Base-by-base conservation (phyloP, 108 stramenopile genomes). In the Mediolabrus comicus region DNA sequence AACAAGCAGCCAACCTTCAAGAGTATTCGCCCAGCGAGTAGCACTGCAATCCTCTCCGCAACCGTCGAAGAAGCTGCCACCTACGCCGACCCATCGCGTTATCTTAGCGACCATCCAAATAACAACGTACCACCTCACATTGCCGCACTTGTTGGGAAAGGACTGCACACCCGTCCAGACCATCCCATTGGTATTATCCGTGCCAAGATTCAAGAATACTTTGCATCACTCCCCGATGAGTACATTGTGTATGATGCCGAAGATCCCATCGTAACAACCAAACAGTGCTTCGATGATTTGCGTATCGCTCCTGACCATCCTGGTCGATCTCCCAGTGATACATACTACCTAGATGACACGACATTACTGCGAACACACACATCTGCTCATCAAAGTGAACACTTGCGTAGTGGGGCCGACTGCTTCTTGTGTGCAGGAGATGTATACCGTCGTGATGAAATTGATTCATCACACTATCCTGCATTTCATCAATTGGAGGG, bases 401-500 rank as follows among this genome's bases (percentile, higher is more conserved):
- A 96, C 53, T 67, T 98, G 69, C 80, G 94, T 13, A 29, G 60
- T 30, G 91, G 92, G 4, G 54, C 63, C 32, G 75, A 85, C 14
- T 73, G 81, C 34, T 97, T 98, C 74, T 79, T 98, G 9, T 89
- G 87, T 52, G 84, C 94, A 4, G 98, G 97, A 19, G 92, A 96
- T 53, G 97, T 98, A 3, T 98, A 98, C 79, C 88, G 97, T 16
- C 71, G 92, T 13, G 98, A 98, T 77, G 96, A 97, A 59, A 94
- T 98, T 70, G 98, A 98, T 80, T 80, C 95, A 38, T 87, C 87
- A 9, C 98, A 98, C 75, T 96, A 91, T 75, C 94, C 96, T 12
- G 95, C 94, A 19, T 98, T 98, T 65, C 98, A 98, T 83, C 98
- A 98, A 80, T 79, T 98, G 70, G 98, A 98, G 82, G 96, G 91